Evolutionary conservation across 805 yeast species (phyloP), one percentile per base, ranked within the genome.

Genomic region (Clavispora phyllophila): DNA sequence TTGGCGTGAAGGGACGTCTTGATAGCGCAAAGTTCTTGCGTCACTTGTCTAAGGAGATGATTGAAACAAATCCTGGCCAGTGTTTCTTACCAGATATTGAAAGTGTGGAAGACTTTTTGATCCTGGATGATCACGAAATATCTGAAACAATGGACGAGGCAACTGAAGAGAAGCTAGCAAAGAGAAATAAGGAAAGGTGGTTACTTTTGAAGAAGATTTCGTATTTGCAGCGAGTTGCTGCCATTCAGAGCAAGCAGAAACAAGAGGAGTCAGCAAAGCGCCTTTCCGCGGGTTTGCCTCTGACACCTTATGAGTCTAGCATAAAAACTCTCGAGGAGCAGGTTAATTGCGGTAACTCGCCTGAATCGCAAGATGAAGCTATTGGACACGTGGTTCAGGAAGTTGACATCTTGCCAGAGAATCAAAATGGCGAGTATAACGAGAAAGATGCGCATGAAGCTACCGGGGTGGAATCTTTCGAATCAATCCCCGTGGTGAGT

Each of bases 201-300:
- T 68, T 73, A 33, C 74, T 86, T 70, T 63, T 86, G 54, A 86
- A 84, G 56, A 76, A 84, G 56, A 66, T 86, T 29, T 75, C 84
- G 5, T 86, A 86, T 56, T 61, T 86, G 44, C 89, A 83, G 53
- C 74, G 85, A 51, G 70, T 83, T 18, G 76, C 83, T 10, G 76
- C 81, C 17, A 79, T 76, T 46, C 72, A 70, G 32, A 66, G 65
- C 32, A 55, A 55, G 1, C 67, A 68, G 24, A 58, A 57, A 24
- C 69, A 65, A n/a, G 69, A 58, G 12, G 75, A 74, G 48, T 45
- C 62, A 22, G 52, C 57, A 33, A 68, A 66, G 50, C 56, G 76
- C 41, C 51, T 49, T 0, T 57, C 52, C 5, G 67, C 67, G 3
- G 74, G 75, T 1, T 45, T 62, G 20, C 48, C 60, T 8, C 20